Evolutionary conservation across 2,329 filamentous ascomycete species (phyloP), one percentile per base, ranked within the genome.

Genomic region (Tolypocladium tropicale): DNA sequence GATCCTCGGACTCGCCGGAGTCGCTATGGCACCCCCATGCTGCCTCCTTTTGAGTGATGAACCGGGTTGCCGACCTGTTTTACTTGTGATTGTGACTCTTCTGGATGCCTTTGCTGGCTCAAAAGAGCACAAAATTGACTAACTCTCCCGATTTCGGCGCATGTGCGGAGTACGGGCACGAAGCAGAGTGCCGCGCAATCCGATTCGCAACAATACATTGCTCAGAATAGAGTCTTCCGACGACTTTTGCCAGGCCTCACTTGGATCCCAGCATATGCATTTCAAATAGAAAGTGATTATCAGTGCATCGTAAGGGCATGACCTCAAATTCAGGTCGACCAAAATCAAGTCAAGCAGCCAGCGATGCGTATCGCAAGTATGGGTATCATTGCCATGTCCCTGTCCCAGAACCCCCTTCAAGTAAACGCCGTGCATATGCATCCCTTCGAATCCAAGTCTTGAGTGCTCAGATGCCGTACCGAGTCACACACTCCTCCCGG

Each of bases 401-500:
- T 52, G 50, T 54, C 32, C 52, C 48, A 57, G 57, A 60, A n/a
- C 37, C 12, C 54, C 16, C 55, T n/a, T 56, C 53, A 62, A 60
- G 23, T 12, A 5, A 43, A 56, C 57, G 21, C 54, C 60, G 30
- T 48, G 51, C 23, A 54, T 48, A 55, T 37, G 53, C 46, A 54
- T 10, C 28, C 23, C 50, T 23, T 33, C 32, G n/a, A 11, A 48
- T 6, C 36, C 23, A n/a, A 10, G n/a, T n/a, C n/a, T n/a, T n/a
- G n/a, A 28, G 28, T 16, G 21, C n/a, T 70, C 62, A 76, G 21
- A 75, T 51, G 14, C 83, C 83, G 65, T 86, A 86, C 64, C 85
- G 76, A 57, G 83, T 80, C 59, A 89, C 79, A 62, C 85, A 86
- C 63, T 88, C 87, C 69, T 89, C 86, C 55, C 84, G 79, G 68